Evolutionary conservation across 192 early-diverging fungal species (phyloP).

Genomic region (Coemansia sp.): DNA sequence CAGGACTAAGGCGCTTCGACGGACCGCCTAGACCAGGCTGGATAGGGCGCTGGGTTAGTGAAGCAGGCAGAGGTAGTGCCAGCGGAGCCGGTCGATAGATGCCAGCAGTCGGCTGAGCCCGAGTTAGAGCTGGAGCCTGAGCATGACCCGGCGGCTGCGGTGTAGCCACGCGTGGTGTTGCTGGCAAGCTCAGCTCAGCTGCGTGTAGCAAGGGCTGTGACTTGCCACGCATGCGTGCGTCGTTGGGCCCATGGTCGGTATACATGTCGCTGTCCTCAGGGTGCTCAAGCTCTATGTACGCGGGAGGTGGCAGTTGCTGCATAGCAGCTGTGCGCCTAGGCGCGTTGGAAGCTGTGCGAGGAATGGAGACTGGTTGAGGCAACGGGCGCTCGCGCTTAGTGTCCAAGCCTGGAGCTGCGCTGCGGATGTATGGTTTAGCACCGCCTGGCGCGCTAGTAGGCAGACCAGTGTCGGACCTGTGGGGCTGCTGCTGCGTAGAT

Average conservation of each 20-base stretch:
- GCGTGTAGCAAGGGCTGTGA: constrained; percentile 33
- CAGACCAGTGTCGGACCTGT: background rate
- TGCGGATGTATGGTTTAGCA: constrained; percentile 23
- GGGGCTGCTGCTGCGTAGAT: background rate
- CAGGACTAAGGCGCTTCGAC: constrained; percentile 12
- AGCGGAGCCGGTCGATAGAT: constrained; percentile 1
- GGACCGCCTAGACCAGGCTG: background rate
- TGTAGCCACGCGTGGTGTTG: constrained; percentile 19
- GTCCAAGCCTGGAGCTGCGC: constrained; percentile 30
- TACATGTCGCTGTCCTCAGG: background rate
- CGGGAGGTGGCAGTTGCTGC: background rate
- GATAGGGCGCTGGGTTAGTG: background rate
- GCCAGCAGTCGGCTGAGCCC: background rate
- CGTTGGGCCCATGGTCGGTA: background rate
- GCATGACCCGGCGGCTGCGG: constrained; percentile 20
- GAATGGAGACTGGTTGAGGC: constrained; percentile 31
- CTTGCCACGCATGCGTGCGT: constrained; percentile 24
- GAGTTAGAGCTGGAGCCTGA: background rate
- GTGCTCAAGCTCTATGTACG: background rate
- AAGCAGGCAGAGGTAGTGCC: background rate
- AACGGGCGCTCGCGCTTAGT: constrained; percentile 21
- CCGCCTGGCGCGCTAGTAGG: background rate
- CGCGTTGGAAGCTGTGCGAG: background rate
- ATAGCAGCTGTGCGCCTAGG: background rate
- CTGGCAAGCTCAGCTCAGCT: constrained; percentile 7